Evolutionary conservation across 495 filamentous ascomycete species (phyloP).

Genomic region (Durotheca rogersii): DNA sequence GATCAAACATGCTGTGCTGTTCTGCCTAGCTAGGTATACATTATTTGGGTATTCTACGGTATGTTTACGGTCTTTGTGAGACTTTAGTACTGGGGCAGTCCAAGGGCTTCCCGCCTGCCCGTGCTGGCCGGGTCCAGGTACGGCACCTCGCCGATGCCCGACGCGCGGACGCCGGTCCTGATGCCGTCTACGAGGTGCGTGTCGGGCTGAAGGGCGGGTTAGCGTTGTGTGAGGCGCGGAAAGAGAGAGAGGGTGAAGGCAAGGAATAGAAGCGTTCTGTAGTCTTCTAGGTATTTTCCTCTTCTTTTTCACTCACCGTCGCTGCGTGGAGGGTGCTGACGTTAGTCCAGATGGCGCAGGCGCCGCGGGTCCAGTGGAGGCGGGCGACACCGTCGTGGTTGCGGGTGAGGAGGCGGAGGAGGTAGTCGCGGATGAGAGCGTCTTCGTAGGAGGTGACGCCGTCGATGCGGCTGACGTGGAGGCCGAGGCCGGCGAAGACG

Average conservation of each 20-base stretch:
- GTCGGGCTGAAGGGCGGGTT: slow-evolving; percentile 36
- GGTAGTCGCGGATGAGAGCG: slow-evolving; percentile 42
- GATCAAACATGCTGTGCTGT: too few relatives aligned
- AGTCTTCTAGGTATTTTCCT: too few relatives aligned
- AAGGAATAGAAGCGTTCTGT: not conserved
- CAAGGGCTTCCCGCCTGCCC: slow-evolving; percentile 49
- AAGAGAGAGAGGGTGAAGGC: not conserved
- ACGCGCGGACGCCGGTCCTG: slow-evolving; percentile 44
- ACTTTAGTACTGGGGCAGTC: slow-evolving; percentile 26
- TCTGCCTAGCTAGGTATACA: too few relatives aligned
- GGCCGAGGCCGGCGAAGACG: slow-evolving; percentile 45
- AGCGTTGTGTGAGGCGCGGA: not conserved
- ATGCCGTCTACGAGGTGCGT: slow-evolving; percentile 43
- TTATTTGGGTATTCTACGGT: too few relatives aligned
- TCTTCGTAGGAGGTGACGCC: slow-evolving; percentile 42
- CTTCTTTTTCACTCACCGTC: slow-evolving; percentile 32
- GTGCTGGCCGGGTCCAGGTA: slow-evolving; percentile 50
- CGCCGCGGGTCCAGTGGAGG: slow-evolving; percentile 47
- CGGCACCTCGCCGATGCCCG: slow-evolving; percentile 48
- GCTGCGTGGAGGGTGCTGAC: slow-evolving; percentile 44
- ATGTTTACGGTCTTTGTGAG: too few relatives aligned
- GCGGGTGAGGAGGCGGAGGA: slow-evolving; percentile 43
- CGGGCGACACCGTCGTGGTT: slow-evolving; percentile 47
- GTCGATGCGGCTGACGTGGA: slow-evolving; percentile 45
- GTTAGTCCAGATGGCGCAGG: slow-evolving; percentile 44